Conservation (phyloP, 768 basidiomycete species). For the Coprinellus aureogranulatus region DNA sequence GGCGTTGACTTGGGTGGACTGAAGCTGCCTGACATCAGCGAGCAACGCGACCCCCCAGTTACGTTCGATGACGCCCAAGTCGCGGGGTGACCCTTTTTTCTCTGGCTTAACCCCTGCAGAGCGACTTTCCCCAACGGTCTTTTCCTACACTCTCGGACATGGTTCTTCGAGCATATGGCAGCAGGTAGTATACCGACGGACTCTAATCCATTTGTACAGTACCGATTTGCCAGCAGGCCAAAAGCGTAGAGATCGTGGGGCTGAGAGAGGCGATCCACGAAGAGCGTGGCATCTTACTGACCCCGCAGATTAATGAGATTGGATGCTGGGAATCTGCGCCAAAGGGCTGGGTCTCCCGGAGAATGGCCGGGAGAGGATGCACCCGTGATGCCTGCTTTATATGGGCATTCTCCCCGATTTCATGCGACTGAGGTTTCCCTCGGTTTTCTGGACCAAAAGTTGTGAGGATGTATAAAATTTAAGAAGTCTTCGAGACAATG, state of each 20-base stretch:
- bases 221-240: constrained; percentile 8
- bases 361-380: constrained; percentile 1
- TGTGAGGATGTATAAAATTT: constrained; percentile 35
- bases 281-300: neutral
- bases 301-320: constrained; percentile 4
- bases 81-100: too few relatives aligned
- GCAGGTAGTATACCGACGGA: constrained; percentile 1
- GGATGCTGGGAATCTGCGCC: neutral
- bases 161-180: constrained; percentile 1
- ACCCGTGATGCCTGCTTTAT: constrained; percentile 1
- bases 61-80: too few relatives aligned
- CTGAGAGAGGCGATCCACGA: constrained; percentile 4
- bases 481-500: constrained; percentile 19
- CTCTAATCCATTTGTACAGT: neutral
- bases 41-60: too few relatives aligned
- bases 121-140: neutral
- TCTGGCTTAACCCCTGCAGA: too few relatives aligned
- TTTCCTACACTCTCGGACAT: neutral
- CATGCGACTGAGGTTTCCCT: constrained; percentile 1
- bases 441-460: neutral
- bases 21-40: too few relatives aligned
- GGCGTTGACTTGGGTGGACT: too few relatives aligned
- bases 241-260: constrained; percentile 29
- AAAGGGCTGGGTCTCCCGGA: constrained; percentile 1
- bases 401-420: neutral